Evolutionary conservation across 164 flowering plant species (phyloP).

Genomic region (Nymphaea colorata): DNA sequence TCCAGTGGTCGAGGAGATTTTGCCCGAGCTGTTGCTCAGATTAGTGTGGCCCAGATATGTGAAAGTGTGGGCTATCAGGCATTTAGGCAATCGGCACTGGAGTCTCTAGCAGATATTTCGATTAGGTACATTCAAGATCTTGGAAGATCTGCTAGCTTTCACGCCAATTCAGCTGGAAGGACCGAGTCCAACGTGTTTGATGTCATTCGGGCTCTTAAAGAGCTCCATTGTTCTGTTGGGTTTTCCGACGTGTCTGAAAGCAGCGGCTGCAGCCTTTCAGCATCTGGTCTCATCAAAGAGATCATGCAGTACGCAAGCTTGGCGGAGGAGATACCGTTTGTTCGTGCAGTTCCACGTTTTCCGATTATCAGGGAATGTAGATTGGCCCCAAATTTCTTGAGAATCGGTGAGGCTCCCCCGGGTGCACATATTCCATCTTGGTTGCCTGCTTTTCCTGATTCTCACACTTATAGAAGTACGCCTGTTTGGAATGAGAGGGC

Average conservation of each 20-base stretch:
- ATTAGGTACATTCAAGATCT: conserved; percentile 37
- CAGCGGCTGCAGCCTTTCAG: conserved; percentile 23
- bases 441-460: conserved; percentile 96
- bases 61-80: conserved; percentile 59
- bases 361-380: conserved; percentile 37
- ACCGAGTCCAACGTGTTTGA: conserved; percentile 59
- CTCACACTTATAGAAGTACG: conserved; percentile 63
- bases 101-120: conserved; percentile 43
- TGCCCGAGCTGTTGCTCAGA: conserved; percentile 41
- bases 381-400: conserved; percentile 49
- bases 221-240: conserved; percentile 41
- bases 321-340: conserved; percentile 65
- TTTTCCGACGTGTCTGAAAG: conserved; percentile 57
- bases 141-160: conserved; percentile 40
- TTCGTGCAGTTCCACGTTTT: conserved; percentile 54
- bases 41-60: conserved; percentile 76
- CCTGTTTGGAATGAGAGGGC: conserved; percentile 78
- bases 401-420: conserved; percentile 56
- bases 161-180: conserved; percentile 56
- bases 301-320: conserved; percentile 27
- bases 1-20: conserved; percentile 24
- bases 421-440: conserved; percentile 68
- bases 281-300: conserved; percentile 44
- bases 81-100: conserved; percentile 63
- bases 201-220: conserved; percentile 65